A percentile compares a stretch with the other conserved stretches of the same genome.
These are phyloP conservation scores for Ramularia endophylla DNA, from an alignment of 2,329 filamentous ascomycete genomes.

Conservation along the genomic window DNA sequence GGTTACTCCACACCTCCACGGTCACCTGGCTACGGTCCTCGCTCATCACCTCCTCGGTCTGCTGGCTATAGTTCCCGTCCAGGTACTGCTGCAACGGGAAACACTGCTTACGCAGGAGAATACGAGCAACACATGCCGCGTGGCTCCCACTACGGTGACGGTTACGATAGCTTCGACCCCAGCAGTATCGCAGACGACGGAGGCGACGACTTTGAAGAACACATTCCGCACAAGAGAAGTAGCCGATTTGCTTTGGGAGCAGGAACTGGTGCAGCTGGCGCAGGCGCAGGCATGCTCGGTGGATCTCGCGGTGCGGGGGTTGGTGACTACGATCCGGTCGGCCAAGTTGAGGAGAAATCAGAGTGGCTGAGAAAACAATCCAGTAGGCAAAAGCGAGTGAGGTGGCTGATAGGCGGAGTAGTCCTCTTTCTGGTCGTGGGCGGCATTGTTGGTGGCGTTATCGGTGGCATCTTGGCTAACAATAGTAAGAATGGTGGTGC, in stretches of 20 bases:
- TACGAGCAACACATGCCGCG: constrained; percentile 15
- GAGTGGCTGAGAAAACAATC: constrained; percentile 58
- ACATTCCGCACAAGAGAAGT: constrained; percentile 28
- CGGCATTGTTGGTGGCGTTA: constrained; percentile 66
- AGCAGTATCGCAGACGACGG: constrained; percentile 80
- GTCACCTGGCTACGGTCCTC: no score
- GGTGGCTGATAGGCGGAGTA: constrained; percentile 60
- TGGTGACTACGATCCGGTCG: constrained; percentile 51
- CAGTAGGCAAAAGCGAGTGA: constrained; percentile 59
- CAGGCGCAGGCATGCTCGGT: constrained; percentile 36
- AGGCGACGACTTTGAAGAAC: constrained; percentile 70
- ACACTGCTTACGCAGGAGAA: constrained; percentile 6
- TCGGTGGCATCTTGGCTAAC: constrained; percentile 63
- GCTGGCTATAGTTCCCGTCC: constrained; percentile 7
- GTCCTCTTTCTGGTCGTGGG: constrained; percentile 62
- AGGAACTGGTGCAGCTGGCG: constrained; percentile 33
- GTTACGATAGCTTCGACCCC: constrained; percentile 54
- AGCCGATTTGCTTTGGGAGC: constrained; percentile 22
- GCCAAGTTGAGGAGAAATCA: constrained; percentile 53
- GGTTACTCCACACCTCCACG: constrained; percentile 11
- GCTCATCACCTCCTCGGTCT: constrained; percentile 14
- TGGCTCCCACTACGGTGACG: constrained; percentile 21
- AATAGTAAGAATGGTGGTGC: constrained; percentile 5
- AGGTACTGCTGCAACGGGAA: constrained; percentile 7
- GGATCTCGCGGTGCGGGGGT: constrained; percentile 31